These are phyloP conservation scores for Fusarium lyarnte DNA, from an alignment of 2,329 filamentous ascomycete genomes.

Conservation along the genomic window DNA sequence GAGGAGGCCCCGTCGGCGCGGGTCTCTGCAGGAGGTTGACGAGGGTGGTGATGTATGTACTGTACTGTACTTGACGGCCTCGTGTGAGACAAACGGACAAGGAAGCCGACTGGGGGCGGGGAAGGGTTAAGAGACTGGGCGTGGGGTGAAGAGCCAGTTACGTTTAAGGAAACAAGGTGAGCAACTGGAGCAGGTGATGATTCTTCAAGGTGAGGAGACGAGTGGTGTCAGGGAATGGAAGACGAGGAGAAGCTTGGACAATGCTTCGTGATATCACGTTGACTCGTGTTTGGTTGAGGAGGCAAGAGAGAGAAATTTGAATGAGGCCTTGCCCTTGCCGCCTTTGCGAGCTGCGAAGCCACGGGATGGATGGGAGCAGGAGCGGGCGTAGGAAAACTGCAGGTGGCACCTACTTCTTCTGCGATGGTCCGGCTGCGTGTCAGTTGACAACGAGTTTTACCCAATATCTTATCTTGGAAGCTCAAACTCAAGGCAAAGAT, in stretches of 20 bases:
- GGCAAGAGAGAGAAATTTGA: conserved; percentile 13
- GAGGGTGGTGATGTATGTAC: conserved; percentile 21
- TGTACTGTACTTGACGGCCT: conserved; percentile 27
- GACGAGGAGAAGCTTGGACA: conserved; percentile 6
- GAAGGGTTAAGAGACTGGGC: conserved; percentile 22
- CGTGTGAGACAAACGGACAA: conserved; percentile 24
- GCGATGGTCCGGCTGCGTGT: conserved; percentile 10
- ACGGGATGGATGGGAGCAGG: not conserved
- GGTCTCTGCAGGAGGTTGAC: conserved; percentile 30
- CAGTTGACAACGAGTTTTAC: conserved; percentile 8
- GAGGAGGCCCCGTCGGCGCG: conserved; percentile 35
- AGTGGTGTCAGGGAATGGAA: conserved; percentile 33
- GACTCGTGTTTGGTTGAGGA: conserved; percentile 28
- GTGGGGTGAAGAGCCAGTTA: conserved; percentile 36
- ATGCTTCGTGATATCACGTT: conserved; percentile 34
- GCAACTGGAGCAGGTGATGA: conserved; percentile 37
- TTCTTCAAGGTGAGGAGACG: conserved; percentile 43
- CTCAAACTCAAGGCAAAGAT: not conserved
- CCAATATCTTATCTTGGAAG: conserved; percentile 5
- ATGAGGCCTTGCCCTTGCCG: conserved; percentile 18
- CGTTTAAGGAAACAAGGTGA: conserved; percentile 39
- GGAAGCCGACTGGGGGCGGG: conserved; percentile 14
- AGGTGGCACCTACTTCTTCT: conserved; percentile 24
- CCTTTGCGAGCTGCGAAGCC: not conserved
- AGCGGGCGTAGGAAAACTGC: conserved; percentile 19